These are phyloP conservation scores for Pseudozyma tsukubaensis DNA, from an alignment of 1,284 basidiomycete genomes.

Conservation along the genomic window DNA sequence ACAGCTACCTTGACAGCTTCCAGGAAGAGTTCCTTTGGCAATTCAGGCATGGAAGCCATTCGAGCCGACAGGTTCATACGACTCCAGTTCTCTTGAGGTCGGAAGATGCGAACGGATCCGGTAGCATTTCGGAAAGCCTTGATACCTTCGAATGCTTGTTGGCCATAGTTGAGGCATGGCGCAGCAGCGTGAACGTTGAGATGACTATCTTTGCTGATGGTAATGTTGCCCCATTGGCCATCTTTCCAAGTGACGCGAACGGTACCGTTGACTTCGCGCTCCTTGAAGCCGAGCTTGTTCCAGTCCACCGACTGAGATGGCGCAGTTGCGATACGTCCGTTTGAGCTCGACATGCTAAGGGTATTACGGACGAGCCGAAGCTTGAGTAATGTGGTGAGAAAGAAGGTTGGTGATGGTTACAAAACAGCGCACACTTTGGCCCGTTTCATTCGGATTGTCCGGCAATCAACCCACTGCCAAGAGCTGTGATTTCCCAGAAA, in stretches of 20 bases:
- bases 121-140: constrained; percentile 64
- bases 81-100: constrained; percentile 67
- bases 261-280: constrained; percentile 52
- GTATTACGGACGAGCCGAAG: background rate
- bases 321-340: constrained; percentile 41
- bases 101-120: constrained; percentile 65
- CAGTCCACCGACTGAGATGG: constrained; percentile 45
- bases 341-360: constrained; percentile 25
- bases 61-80: constrained; percentile 65
- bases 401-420: background rate
- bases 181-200: constrained; percentile 66
- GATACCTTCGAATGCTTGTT: constrained; percentile 67
- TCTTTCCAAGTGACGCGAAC: constrained; percentile 50
- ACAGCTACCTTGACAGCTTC: constrained; percentile 62
- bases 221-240: constrained; percentile 60
- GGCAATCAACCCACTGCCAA: background rate
- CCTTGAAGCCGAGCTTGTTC: constrained; percentile 53
- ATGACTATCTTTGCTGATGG: constrained; percentile 60
- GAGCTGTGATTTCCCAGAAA: background rate
- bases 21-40: constrained; percentile 60
- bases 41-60: constrained; percentile 64
- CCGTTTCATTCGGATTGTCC: background rate
- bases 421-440: background rate
- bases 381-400: background rate
- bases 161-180: constrained; percentile 68